phyloP scores from a whole-genome alignment of 495 filamentous ascomycete genomes.

The Hypoxylon cercidicola region DNA sequence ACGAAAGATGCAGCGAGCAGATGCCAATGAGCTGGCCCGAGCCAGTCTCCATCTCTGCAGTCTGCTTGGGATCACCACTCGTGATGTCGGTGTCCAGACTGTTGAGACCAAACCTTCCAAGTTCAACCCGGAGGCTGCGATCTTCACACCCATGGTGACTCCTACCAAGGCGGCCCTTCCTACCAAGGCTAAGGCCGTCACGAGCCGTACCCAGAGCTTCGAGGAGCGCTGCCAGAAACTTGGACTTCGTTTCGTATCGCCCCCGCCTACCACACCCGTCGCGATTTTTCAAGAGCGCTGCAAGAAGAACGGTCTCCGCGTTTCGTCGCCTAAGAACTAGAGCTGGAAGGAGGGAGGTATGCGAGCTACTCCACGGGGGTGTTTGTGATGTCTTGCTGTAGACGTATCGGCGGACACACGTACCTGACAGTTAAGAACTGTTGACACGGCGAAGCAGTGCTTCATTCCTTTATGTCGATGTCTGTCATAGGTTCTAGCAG shows the following conservation, averaged over 20 bases:
- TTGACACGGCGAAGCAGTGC: too few species aligned
- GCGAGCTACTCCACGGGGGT: too few species aligned
- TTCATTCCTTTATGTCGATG: too few species aligned
- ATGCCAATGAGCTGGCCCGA: too few species aligned
- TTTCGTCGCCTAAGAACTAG: constrained; percentile 6
- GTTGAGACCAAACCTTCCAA: not conserved
- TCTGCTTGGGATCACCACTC: too few species aligned
- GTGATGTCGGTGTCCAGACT: too few species aligned
- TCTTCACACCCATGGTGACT: not conserved
- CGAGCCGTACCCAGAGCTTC: not conserved
- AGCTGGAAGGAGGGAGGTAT: too few species aligned
- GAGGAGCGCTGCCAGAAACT: constrained; percentile 23
- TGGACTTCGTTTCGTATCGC: constrained; percentile 22
- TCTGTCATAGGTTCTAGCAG: too few species aligned
- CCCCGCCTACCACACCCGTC: constrained; percentile 1
- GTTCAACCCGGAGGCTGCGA: not conserved
- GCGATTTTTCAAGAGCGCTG: constrained; percentile 24
- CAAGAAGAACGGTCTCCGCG: constrained; percentile 23
- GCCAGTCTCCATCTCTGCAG: too few species aligned
- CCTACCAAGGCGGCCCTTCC: not conserved
- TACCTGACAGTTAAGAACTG: too few species aligned
- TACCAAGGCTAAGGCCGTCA: not conserved
- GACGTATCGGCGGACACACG: too few species aligned
- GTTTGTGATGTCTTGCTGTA: too few species aligned
- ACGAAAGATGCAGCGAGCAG: not conserved